These are phyloP conservation scores for Penicillium samsonianum DNA, from an alignment of 495 filamentous ascomycete genomes.

Conservation along the genomic window DNA sequence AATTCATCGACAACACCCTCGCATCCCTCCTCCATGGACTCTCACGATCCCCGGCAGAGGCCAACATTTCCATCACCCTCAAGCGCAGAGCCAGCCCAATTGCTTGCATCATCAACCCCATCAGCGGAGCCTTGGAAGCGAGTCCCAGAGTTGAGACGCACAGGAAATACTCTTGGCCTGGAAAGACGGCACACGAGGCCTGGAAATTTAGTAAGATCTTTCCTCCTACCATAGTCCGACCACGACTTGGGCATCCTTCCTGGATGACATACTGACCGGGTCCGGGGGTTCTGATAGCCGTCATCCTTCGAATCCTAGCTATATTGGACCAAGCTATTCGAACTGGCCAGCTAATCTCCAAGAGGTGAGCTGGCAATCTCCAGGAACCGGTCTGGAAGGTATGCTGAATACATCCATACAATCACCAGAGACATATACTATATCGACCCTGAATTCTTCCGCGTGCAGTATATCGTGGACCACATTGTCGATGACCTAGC, in stretches of 20 bases:
- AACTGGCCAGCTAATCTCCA: conserved; percentile 65
- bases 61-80: conserved; percentile 35
- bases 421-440: conserved; percentile 83
- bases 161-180: conserved; percentile 56
- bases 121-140: conserved; percentile 35
- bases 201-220: conserved; percentile 62
- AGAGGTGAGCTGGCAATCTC: conserved; percentile 57
- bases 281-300: conserved; percentile 39
- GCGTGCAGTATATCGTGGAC: conserved; percentile 73
- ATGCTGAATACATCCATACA: neutral
- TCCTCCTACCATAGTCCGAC: neutral
- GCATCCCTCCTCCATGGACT: conserved; percentile 29
- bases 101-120: conserved; percentile 30
- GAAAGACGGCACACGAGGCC: conserved; percentile 57
- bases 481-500: conserved; percentile 81
- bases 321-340: conserved; percentile 68
- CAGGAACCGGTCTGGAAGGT: neutral
- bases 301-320: conserved; percentile 67
- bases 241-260: neutral
- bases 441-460: conserved; percentile 76
- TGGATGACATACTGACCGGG: neutral
- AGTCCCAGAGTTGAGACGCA: conserved; percentile 12
- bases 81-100: conserved; percentile 27
- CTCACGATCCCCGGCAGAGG: conserved; percentile 26
- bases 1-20: conserved; percentile 39